phyloP scores from a whole-genome alignment of 2,329 filamentous ascomycete species.

The Botrytis fragariae region DNA sequence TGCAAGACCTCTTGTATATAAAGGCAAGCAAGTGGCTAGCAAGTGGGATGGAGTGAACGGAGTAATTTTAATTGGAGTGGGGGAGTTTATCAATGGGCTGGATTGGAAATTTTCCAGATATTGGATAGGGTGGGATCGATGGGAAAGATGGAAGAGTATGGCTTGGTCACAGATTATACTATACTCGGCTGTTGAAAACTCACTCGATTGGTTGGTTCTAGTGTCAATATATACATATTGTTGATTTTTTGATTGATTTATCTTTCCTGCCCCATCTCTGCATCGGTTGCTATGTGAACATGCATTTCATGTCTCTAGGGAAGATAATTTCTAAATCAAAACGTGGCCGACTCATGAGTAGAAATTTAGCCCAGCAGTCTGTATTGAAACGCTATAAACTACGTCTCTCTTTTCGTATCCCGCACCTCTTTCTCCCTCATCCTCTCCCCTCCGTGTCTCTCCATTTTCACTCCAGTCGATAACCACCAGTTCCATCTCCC shows the following conservation, averaged over 20 bases:
- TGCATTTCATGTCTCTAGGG: not conserved
- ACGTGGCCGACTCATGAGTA: not conserved
- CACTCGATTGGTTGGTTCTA: not conserved
- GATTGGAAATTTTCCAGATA: not conserved
- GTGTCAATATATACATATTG: not conserved
- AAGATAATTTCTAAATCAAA: not conserved
- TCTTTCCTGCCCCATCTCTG: not conserved
- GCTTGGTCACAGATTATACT: not conserved
- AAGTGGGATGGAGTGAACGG: not conserved
- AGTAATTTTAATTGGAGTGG: not conserved
- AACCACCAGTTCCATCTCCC: not conserved
- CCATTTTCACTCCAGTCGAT: not conserved
- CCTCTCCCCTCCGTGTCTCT: not conserved
- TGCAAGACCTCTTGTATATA: conserved; percentile 2
- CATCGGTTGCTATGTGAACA: not conserved
- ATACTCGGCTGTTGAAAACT: not conserved
- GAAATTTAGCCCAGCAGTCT: not conserved
- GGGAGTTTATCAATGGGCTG: not conserved
- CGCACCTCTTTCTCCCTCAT: not conserved
- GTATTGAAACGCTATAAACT: not conserved
- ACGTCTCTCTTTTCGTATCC: not conserved
- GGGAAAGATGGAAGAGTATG: not conserved
- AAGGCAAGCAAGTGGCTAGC: not conserved
- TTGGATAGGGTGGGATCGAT: not conserved
- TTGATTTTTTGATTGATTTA: not conserved